phyloP scores from a whole-genome alignment of 345 rosid genomes.

The Isatis tinctoria region DNA sequence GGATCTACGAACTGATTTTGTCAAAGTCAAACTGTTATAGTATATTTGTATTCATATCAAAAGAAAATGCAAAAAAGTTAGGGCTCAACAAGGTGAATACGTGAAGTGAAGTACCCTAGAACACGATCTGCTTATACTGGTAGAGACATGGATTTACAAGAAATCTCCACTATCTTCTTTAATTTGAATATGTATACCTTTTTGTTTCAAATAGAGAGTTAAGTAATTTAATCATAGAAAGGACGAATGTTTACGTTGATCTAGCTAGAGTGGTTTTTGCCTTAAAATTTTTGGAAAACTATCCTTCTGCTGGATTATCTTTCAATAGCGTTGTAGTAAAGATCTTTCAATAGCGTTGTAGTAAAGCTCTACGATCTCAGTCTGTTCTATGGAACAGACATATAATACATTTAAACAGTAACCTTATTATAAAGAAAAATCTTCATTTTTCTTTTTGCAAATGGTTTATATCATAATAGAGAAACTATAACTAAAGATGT shows the following conservation, averaged over 20 bases:
- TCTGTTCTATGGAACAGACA: not conserved
- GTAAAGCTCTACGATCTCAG: not conserved
- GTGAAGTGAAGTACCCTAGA: constrained; percentile 9
- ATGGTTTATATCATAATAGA: not conserved
- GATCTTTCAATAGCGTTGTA: not conserved
- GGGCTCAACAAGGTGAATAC: not conserved
- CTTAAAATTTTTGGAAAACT: not conserved
- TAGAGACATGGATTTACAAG: not conserved
- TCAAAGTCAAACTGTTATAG: not conserved
- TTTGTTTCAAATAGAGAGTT: not conserved
- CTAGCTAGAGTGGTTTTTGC: not conserved
- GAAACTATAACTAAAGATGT: not conserved
- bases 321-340: too few relatives aligned
- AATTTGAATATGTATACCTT: not conserved
- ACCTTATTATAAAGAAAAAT: not conserved
- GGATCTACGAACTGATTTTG: constrained; percentile 1
- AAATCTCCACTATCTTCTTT: not conserved
- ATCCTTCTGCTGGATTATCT: too few relatives aligned
- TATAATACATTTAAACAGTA: not conserved
- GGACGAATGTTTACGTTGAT: not conserved
- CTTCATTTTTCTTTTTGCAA: not conserved
- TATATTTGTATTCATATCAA: not conserved
- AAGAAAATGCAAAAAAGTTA: not conserved
- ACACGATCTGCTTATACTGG: not conserved
- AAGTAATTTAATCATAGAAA: not conserved